Evolutionary conservation across 139 green algal species (phyloP).

Genomic region (Chlamydomonas applanata): DNA sequence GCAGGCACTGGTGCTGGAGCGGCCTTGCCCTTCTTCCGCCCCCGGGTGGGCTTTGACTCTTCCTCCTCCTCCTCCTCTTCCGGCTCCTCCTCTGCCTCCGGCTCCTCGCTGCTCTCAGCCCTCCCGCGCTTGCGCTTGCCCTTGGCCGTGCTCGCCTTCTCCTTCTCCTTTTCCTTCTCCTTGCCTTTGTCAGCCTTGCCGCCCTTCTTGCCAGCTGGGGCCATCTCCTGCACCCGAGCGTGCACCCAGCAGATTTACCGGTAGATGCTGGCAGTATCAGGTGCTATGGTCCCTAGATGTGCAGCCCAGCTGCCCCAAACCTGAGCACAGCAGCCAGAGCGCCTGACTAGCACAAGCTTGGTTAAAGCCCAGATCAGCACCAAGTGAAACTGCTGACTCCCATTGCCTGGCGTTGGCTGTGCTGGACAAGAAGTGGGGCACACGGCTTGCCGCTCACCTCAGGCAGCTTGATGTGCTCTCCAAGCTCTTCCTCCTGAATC

Average conservation of each 20-base stretch:
- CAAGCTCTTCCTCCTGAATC: constrained; percentile 32
- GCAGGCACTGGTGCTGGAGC: no score
- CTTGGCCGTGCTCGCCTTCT: background rate
- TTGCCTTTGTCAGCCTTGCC: constrained; percentile 6
- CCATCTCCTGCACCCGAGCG: background rate
- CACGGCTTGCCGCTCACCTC: background rate
- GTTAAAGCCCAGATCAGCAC: no score
- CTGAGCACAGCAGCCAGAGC: no score
- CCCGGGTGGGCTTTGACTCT: no score
- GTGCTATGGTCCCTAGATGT: no score
- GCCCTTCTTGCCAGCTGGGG: background rate
- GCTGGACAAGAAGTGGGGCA: no score
- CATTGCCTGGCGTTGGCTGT: no score
- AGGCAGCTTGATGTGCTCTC: background rate
- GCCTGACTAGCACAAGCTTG: no score
- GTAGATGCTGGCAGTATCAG: background rate
- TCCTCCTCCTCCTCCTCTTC: constrained; percentile 5
- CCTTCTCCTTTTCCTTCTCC: background rate
- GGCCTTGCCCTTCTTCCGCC: no score
- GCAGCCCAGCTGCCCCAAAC: no score
- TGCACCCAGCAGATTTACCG: background rate
- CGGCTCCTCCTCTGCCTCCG: background rate
- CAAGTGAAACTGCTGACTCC: no score
- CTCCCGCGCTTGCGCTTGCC: background rate
- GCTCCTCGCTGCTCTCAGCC: background rate